These are phyloP conservation scores for Neonectria ditissima DNA, from an alignment of 2,329 filamentous ascomycete species.

Conservation along the genomic window DNA sequence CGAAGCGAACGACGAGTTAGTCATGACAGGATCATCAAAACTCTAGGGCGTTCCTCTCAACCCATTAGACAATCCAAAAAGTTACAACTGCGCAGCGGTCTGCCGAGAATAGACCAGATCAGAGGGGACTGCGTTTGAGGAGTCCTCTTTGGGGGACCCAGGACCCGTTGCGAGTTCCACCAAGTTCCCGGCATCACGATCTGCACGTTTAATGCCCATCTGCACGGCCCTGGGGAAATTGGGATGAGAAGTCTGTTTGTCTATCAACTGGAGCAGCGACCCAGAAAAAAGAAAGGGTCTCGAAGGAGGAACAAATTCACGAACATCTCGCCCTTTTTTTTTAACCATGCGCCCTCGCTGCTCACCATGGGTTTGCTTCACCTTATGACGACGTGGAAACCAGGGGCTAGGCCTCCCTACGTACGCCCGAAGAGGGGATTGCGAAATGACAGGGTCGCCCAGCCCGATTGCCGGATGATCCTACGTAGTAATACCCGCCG, in stretches of 20 bases:
- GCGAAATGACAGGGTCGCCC: constrained; percentile 43
- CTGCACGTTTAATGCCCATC: constrained; percentile 12
- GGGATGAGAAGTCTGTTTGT: background rate
- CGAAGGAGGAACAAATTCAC: background rate
- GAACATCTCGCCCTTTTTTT: background rate
- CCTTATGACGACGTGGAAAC: constrained; percentile 8
- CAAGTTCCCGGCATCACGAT: constrained; percentile 16
- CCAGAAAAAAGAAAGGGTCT: background rate
- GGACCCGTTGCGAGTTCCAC: too few species aligned
- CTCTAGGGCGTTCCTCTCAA: background rate
- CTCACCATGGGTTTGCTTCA: background rate
- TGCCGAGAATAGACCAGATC: background rate
- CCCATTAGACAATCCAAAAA: background rate
- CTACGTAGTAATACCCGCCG: too few species aligned
- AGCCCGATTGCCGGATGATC: constrained; percentile 39
- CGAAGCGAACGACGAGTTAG: background rate
- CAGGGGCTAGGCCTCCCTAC: constrained; percentile 21
- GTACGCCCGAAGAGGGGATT: constrained; percentile 5
- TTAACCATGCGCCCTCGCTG: background rate
- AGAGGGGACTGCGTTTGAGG: background rate
- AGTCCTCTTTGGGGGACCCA: background rate
- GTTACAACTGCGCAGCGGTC: background rate
- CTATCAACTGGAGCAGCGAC: background rate
- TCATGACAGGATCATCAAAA: background rate
- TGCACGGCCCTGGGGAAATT: constrained; percentile 22